Base-by-base conservation (phyloP, 495 filamentous ascomycete species). In the Delitschia confertaspora region DNA sequence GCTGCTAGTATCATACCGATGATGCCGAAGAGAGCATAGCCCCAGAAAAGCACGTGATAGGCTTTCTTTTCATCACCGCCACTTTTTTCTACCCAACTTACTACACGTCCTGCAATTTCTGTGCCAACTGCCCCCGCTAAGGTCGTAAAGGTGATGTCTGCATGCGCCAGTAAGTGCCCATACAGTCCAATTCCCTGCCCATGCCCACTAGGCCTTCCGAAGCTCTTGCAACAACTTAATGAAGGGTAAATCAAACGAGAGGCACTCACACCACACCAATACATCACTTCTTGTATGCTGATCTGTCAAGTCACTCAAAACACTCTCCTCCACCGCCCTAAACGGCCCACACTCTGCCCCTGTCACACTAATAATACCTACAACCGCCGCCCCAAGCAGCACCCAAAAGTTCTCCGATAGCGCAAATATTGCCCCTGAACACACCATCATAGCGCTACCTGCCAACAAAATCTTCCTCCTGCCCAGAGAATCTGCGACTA, bases 241-340 rank as follows among this genome's bases (percentile, higher is more conserved):
- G 88, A 2, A 82, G 83, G 33, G 38, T 33, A 38, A 57, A 45
- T 32, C 38, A 42, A 5, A 53, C 56, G 30, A 60, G 74, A 68
- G 70, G 74, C n/a, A n/a, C n/a, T n/a, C 8, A 83, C 49, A 54
- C 51, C 51, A 54, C 10, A 45, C 29, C 32, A 54, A 19, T 1
- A 54, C 45, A 45, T 54, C 51, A 24, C 45, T 70, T 6, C 65
- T 61, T 16, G 72, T 71, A 13, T 75, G 61, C 0, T 69, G 66
- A 13, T 49, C 79, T 0, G 79, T 84, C 13, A 93, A 68, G 42
- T 88, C 83, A 11, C 83, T 79, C 7, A 89, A 59, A 6, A 80
- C 79, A n/a, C 79, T 82, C 63, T 91, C 85, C 56, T 93, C 86
- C n/a, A 89, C 76, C n/a, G 84, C 85, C 27, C 82, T 74, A 60